Base-by-base conservation (phyloP, 139 green algal genomes). In the Klebsormidium nitens region DNA sequence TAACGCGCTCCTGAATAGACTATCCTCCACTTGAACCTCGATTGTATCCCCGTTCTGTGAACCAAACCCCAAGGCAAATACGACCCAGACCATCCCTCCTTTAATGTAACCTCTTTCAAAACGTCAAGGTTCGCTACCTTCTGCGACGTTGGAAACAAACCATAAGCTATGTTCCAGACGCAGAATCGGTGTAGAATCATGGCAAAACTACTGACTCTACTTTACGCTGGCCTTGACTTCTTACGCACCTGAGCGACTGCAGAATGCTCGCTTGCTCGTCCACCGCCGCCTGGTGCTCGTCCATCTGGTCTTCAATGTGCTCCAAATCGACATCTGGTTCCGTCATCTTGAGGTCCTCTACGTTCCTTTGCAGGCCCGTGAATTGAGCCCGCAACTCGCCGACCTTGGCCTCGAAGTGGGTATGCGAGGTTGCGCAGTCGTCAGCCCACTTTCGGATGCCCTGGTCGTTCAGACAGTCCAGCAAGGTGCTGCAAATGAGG, bases 311-410 rank as follows among this genome's bases (percentile, higher is more conserved):
- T 0, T 76, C 81, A 37, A 72, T 63, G 35, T 48, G 76, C 3
- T 6, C 35, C 35, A 83, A 58, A 46, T 83, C 76, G 2, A 83
- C 74, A 49, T 80, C 58, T 14, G 72, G 76, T 19, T 17, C 64
- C 32, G 57, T 76, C 82, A 92, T 85, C 46, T 95, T 88, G 28
- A 96, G 82, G 6, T 77, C 81, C 84, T 96, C 88, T 68, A 96
- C 86, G 44, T 91, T 88, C 0, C 38, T 36, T 65, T 85, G 79
- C 69, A 96, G 82, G 60, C 61, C 63, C 11, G 40, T 23, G 31
- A 78, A 78, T 26, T 64, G 71, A 26, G 26, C 5, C 29, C 40
- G 65, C 88, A 93, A 63, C 89, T 71, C 17, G 28, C 64, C 74
- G 44, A 89, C 89, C 85, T 95, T 94, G 36, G 50, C 65, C 6